Evolutionary conservation across 139 green algal species (phyloP).

Genomic region (Coelastrella sp.): DNA sequence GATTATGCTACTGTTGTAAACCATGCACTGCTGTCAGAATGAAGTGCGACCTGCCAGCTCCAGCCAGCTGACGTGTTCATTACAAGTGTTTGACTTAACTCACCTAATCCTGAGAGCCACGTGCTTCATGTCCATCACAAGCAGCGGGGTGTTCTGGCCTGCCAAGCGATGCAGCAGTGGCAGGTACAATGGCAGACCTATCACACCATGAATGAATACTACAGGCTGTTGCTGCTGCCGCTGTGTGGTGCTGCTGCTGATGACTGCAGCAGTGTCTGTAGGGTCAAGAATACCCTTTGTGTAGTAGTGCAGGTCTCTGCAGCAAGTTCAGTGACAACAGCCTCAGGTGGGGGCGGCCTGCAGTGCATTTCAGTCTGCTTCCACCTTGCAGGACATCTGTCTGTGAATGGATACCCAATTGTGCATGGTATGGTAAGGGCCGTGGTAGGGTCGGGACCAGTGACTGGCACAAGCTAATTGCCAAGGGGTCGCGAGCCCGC

Average conservation of each 20-base stretch:
- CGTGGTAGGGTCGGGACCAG: no score
- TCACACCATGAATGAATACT: constrained; percentile 41
- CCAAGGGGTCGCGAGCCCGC: no score
- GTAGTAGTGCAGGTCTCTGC: constrained; percentile 28
- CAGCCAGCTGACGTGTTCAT: neutral
- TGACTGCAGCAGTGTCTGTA: neutral
- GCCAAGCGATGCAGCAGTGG: constrained; percentile 23
- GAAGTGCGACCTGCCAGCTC: no score
- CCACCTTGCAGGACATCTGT: neutral
- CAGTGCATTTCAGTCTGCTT: neutral
- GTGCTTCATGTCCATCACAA: constrained; percentile 59
- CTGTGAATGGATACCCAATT: no score
- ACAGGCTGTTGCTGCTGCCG: constrained; percentile 26
- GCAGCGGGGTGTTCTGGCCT: constrained; percentile 27
- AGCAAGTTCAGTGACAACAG: neutral
- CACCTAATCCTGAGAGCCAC: constrained; percentile 54
- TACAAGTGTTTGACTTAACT: neutral
- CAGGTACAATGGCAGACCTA: constrained; percentile 35
- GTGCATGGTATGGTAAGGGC: no score
- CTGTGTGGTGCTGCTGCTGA: constrained; percentile 24
- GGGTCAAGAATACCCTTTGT: neutral
- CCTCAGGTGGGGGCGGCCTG: no score
- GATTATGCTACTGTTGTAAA: no score
- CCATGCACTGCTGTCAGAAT: no score
- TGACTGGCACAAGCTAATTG: no score